Conservation (phyloP, 257 asterid species). For the Solanum bukasovii region DNA sequence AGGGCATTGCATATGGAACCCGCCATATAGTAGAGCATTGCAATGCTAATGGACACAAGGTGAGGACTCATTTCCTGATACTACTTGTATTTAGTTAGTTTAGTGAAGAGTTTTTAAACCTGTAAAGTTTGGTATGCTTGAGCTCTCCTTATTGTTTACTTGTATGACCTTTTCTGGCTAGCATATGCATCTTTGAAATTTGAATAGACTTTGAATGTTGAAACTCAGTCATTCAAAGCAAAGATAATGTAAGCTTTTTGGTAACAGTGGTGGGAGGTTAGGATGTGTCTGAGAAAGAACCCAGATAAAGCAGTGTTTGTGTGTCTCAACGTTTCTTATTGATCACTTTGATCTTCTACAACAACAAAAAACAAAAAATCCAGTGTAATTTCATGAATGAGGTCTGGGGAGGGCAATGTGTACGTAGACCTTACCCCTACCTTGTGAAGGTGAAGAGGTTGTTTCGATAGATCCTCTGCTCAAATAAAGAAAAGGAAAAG, state of each 20-base stretch:
- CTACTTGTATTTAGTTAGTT: background rate
- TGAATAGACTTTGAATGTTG: background rate
- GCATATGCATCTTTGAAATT: background rate
- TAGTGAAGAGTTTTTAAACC: background rate
- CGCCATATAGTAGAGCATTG: constrained; percentile 91
- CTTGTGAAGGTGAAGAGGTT: background rate
- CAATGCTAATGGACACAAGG: constrained; percentile 91
- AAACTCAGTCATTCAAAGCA: background rate
- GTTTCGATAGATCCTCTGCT: background rate
- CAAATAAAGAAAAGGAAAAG: background rate
- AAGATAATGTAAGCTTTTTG: background rate
- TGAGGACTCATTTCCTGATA: constrained; percentile 13
- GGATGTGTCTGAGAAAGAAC: background rate
- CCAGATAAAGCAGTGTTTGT: background rate
- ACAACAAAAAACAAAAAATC: background rate
- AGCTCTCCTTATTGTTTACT: background rate
- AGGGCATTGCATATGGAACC: constrained; percentile 90
- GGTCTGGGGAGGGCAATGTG: background rate
- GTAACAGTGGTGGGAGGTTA: background rate
- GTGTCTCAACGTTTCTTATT: background rate
- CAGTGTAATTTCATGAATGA: background rate
- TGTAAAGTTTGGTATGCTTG: background rate
- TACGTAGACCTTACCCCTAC: background rate
- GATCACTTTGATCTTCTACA: background rate
- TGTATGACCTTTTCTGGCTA: background rate